Evolutionary conservation across 176 grass and related monocot species (phyloP).

Genomic region (Oryza glaberrima): DNA sequence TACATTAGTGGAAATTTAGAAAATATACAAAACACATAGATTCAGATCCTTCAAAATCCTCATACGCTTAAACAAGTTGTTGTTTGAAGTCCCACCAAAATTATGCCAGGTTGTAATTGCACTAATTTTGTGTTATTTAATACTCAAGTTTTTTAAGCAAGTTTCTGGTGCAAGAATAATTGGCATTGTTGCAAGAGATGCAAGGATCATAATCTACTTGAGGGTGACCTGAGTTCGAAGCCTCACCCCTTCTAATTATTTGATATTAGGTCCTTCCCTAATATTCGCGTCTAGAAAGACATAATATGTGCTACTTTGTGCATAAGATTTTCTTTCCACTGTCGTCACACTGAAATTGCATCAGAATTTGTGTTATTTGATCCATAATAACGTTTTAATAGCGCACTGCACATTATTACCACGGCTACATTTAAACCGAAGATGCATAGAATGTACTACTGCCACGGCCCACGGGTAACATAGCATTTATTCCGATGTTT

Average conservation of each 20-base stretch:
- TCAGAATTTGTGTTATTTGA: background rate
- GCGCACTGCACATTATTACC: conserved; percentile 1
- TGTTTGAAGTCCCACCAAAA: background rate
- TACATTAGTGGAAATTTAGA: background rate
- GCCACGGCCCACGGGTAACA: background rate
- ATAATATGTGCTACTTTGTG: background rate
- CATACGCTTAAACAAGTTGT: background rate
- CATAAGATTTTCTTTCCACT: background rate
- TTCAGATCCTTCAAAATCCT: conserved; percentile 19
- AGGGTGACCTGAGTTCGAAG: background rate
- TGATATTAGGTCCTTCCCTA: no score
- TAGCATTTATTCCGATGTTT: background rate
- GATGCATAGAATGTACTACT: background rate
- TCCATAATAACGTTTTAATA: background rate
- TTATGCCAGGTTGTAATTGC: background rate
- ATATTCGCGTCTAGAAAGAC: no score
- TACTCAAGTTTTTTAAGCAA: conserved; percentile 3
- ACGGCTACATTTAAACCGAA: conserved; percentile 20
- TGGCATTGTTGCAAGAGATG: conserved; percentile 5
- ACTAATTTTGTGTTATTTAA: background rate
- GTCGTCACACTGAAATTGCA: conserved; percentile 3
- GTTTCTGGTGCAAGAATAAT: background rate
- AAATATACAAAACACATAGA: background rate
- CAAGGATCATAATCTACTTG: background rate
- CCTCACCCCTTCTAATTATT: no score